Evolutionary conservation across 345 rosid genomes (phyloP), one percentile per base, ranked within the genome.

Genomic region (Eucalyptus curtisii): DNA sequence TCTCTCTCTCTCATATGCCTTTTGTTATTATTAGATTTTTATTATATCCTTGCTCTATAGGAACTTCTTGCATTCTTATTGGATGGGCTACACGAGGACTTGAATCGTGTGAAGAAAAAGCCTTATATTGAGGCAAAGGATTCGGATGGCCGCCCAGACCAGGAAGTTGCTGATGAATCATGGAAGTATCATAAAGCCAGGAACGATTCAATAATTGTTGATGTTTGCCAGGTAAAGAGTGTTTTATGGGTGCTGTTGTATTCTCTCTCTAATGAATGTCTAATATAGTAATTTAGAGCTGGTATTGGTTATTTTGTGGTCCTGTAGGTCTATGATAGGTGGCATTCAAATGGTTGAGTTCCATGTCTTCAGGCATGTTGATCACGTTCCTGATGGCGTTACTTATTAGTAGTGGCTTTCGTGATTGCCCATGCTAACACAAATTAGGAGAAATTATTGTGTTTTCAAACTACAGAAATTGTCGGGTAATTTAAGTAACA

Each of bases 121-220:
- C 97, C 99, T 92, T 97, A 97, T 80, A 92, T 95, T 90, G 99
- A 97, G 92, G 94, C 93, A 91, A 97, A 95, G 91, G 98, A 96
- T 91, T 93, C 96, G 88, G 94, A 91, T 89, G 94, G 96, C 89
- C 96, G 92, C 49, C 98, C 95, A 80, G 99, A 97, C 89, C 93
- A 92, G 90, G 99, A 95, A 93, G 97, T 97, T 92, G 99, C 99
- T 30, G 94, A 93, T 86, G 97, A 96, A 92, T 92, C 94, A 90
- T 97, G 99, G 99, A 95, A 91, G 89, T 93, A 96, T 92, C 98
- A 97, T 92, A 96, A 95, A 93, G 96, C 99, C 71, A 94, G 99
- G 86, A 97, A 97, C 90, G 99, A 97, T 91, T 97, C 99, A n/a
- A 92, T 97, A 89, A 96, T 97, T 88, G 99, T 97, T 90, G 99